These are phyloP conservation scores for Plasmodium falciparum DNA, from an alignment of 169 alveolate genomes.

Conservation along the genomic window DNA sequence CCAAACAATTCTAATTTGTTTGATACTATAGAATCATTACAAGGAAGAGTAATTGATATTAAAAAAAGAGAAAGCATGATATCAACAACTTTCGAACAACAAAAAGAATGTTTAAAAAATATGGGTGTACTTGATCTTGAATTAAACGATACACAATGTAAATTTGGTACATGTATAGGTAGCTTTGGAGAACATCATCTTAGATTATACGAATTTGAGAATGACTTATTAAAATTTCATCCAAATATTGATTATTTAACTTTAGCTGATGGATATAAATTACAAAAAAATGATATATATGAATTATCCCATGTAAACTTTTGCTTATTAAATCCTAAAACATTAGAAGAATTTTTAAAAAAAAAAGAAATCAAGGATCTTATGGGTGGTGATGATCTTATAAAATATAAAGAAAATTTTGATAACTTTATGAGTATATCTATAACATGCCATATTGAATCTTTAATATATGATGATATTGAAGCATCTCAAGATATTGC, in stretches of 20 bases:
- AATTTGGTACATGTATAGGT: slow-evolving; percentile 21
- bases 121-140: slow-evolving; percentile 10
- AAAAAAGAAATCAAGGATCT: slow-evolving; percentile 4
- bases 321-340: slow-evolving; percentile 65
- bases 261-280: slow-evolving; percentile 36
- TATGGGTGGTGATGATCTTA: slow-evolving; percentile 5
- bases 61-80: neutral
- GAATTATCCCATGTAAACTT: slow-evolving; percentile 29
- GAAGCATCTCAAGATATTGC: slow-evolving; percentile 22
- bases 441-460: slow-evolving; percentile 57
- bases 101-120: slow-evolving; percentile 12
- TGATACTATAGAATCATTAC: neutral
- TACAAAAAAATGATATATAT: slow-evolving; percentile 1
- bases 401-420: slow-evolving; percentile 21
- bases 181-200: slow-evolving; percentile 24
- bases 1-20: slow-evolving; percentile 27
- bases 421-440: slow-evolving; percentile 27
- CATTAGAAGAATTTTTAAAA: slow-evolving; percentile 47
- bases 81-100: neutral
- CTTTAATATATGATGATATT: slow-evolving; percentile 21
- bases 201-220: neutral
- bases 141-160: neutral
- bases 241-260: slow-evolving; percentile 9
- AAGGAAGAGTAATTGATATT: neutral
- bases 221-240: slow-evolving; percentile 27